phyloP scores from a whole-genome alignment of 768 basidiomycete species.

The Mycena haematopus region DNA sequence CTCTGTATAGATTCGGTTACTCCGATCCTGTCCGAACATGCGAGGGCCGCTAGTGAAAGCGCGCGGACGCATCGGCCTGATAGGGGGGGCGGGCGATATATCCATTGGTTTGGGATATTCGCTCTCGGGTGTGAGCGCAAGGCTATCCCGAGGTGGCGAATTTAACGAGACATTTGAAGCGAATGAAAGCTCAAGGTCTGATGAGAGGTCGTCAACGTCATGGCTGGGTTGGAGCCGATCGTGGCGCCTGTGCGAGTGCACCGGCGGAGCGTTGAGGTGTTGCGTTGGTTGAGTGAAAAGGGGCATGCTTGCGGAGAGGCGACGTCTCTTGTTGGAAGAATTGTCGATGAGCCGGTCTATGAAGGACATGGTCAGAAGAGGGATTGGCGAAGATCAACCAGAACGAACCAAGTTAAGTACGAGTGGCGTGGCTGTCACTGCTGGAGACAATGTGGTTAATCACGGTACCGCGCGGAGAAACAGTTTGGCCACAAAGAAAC shows the following conservation, averaged over 20 bases:
- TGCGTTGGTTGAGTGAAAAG: constrained; percentile 53
- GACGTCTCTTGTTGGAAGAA: constrained; percentile 50
- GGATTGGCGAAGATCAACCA: constrained; percentile 32
- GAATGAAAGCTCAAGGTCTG: constrained; percentile 84
- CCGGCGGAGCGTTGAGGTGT: constrained; percentile 52
- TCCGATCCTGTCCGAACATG: constrained; percentile 77
- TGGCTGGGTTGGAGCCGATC: constrained; percentile 51
- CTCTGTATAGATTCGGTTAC: constrained; percentile 56
- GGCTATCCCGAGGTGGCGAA: constrained; percentile 63
- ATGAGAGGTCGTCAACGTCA: constrained; percentile 71
- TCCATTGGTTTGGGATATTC: constrained; percentile 75
- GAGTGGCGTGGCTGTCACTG: constrained; percentile 26
- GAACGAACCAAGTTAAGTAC: constrained; percentile 31
- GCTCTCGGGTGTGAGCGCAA: constrained; percentile 54
- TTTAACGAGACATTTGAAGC: constrained; percentile 83
- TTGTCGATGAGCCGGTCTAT: constrained; percentile 50
- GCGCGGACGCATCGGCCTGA: constrained; percentile 56
- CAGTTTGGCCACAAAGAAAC: constrained; percentile 20
- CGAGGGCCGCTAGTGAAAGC: constrained; percentile 71
- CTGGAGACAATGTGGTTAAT: constrained; percentile 28
- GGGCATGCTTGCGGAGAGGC: constrained; percentile 47
- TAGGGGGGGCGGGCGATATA: constrained; percentile 70
- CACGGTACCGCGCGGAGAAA: constrained; percentile 19
- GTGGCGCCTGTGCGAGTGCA: constrained; percentile 55
- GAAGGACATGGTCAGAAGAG: constrained; percentile 39